phyloP scores from a whole-genome alignment of 2,329 filamentous ascomycete genomes.

The Colletotrichum karsti region DNA sequence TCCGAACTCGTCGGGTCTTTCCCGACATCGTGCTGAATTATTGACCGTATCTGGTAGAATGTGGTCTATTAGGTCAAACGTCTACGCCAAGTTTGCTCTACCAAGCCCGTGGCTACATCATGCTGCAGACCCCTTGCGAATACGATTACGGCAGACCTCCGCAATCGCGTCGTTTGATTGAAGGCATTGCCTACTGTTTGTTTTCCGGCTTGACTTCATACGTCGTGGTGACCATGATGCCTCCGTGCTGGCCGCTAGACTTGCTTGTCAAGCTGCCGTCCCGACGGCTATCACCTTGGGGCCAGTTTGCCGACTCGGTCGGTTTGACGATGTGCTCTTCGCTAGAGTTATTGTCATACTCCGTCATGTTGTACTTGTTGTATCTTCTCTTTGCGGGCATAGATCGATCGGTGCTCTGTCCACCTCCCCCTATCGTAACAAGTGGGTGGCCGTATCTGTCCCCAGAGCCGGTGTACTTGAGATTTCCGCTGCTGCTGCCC shows the following conservation, averaged over 20 bases:
- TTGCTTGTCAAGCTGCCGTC: neutral
- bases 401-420: slow-evolving; percentile 14
- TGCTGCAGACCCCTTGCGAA: too few species aligned
- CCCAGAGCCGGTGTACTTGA: slow-evolving; percentile 32
- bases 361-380: slow-evolving; percentile 28
- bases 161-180: too few species aligned
- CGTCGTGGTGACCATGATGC: slow-evolving; percentile 15
- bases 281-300: neutral
- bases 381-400: slow-evolving; percentile 9
- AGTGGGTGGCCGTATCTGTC: slow-evolving; percentile 36
- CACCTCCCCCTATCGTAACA: slow-evolving; percentile 35
- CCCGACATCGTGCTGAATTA: too few species aligned
- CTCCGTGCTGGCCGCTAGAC: slow-evolving; percentile 3
- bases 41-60: too few species aligned
- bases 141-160: too few species aligned
- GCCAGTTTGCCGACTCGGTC: slow-evolving; percentile 17
- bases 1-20: too few species aligned
- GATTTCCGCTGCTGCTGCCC: slow-evolving; percentile 36
- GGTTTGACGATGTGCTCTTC: slow-evolving; percentile 40
- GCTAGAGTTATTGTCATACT: slow-evolving; percentile 40
- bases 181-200: too few species aligned
- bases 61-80: too few species aligned
- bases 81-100: too few species aligned
- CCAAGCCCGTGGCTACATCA: too few species aligned
- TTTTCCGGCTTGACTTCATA: slow-evolving; percentile 14